These are phyloP conservation scores for Populus trichocarpa DNA, from an alignment of 441 rosid species.

Conservation along the genomic window DNA sequence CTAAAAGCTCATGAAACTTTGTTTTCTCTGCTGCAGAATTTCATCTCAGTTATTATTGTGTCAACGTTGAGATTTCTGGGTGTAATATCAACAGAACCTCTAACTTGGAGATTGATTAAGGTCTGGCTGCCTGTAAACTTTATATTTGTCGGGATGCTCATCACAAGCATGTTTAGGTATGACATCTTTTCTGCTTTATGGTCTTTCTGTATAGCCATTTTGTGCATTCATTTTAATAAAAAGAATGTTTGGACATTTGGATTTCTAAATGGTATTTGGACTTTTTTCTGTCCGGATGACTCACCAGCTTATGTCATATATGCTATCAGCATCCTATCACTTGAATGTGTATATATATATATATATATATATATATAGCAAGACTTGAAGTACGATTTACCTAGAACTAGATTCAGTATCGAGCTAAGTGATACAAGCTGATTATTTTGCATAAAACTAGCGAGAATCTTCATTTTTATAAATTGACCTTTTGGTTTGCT, in stretches of 20 bases:
- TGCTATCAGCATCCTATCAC: no score
- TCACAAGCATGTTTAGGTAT: constrained; percentile 99
- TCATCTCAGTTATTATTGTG: constrained; percentile 82
- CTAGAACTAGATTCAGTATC: no score
- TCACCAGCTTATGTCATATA: no score
- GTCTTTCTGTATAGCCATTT: neutral
- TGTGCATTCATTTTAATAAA: neutral
- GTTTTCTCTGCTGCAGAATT: constrained; percentile 58
- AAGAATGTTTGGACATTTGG: neutral
- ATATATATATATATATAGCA: no score
- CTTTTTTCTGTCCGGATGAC: no score
- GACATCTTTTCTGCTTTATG: constrained; percentile 15
- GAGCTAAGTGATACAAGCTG: no score
- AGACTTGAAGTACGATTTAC: no score
- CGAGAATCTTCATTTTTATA: no score
- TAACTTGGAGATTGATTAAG: constrained; percentile 77
- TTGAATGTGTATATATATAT: no score
- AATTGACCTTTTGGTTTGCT: no score
- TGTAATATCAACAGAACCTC: constrained; percentile 78
- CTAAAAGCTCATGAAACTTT: constrained; percentile 1
- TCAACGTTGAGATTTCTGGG: constrained; percentile 62
- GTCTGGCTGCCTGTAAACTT: constrained; percentile 96
- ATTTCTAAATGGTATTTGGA: neutral
- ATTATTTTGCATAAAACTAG: no score
- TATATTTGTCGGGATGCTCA: constrained; percentile 96